Base-by-base conservation (phyloP, 2,329 filamentous ascomycete genomes). In the Phialocephala subalpina region DNA sequence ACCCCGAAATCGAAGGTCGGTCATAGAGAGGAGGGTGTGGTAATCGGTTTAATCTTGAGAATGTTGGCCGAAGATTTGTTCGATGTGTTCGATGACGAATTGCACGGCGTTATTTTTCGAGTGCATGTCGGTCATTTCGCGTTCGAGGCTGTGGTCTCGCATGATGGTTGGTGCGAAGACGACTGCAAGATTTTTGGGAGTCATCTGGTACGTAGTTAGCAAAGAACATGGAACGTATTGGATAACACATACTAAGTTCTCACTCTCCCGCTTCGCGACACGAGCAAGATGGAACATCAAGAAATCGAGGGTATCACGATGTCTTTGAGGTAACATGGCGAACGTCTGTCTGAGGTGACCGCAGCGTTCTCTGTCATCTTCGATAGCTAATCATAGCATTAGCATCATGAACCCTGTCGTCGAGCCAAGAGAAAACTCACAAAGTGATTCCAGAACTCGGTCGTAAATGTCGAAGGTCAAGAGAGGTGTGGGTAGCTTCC, bases 121-220 rank as follows among this genome's bases (percentile, higher is more conserved):
- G 77, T 96, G 92, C 84, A 97, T 97, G 77, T 99, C 96, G 35
- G 90, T 95, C 89, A 99, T 97, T 79, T 99, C 96, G 67, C 94
- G 90, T 78, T 97, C 93, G 67, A 98, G 87, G 74, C 91, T 95
- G 76, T 90, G 86, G 64, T 97, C 94, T 72, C 95, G 88, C 93
- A 99, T 97, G 73, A 99, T 97, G 0, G 96, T 99, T 8, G 96
- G 96, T 9, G 96, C 96, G 77, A 99, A 99, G 42, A 99, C 96
- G 49, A 99, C 96, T 3, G 96, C 94, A 67, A 98, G 82, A 77
- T 99, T 99, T 80, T 97, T 92, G 64, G 95, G 92, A 27, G 93
- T 97, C 96, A 99, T 99, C 89, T 92, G 67, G 57, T 2, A 55
- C 14, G 33, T 3, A 65, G 79, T 70, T 80, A 76, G 42, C 62